phyloP scores from a whole-genome alignment of 768 basidiomycete genomes.

The Tricholoma saponaceum region DNA sequence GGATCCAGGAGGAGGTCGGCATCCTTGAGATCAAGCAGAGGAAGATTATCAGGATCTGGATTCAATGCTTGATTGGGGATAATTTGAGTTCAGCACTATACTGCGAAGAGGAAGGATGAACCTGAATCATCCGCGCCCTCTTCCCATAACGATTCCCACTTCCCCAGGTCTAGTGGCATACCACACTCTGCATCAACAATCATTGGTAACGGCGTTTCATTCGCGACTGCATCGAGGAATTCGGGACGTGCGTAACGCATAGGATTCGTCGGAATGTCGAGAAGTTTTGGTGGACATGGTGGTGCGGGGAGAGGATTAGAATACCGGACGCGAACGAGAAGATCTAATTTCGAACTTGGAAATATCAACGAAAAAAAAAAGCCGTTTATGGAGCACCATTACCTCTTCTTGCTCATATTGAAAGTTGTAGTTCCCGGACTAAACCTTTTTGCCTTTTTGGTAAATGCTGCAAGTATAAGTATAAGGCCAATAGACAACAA shows the following conservation, averaged over 20 bases:
- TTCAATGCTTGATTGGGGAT: constrained; percentile 40
- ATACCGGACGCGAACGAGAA: constrained; percentile 91
- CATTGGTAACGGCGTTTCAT: constrained; percentile 86
- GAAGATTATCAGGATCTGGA: constrained; percentile 57
- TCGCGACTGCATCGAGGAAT: constrained; percentile 76
- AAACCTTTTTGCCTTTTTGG: not conserved
- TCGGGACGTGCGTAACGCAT: constrained; percentile 84
- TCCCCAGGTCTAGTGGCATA: constrained; percentile 89
- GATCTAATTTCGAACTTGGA: constrained; percentile 67
- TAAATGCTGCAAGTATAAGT: not conserved
- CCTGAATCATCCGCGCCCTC: constrained; percentile 70
- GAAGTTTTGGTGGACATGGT: constrained; percentile 93
- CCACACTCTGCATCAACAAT: constrained; percentile 96
- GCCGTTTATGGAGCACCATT: not conserved
- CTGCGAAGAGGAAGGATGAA: constrained; percentile 16
- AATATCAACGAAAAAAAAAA: constrained; percentile 11
- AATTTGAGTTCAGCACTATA: not conserved
- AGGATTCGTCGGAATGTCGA: constrained; percentile 89
- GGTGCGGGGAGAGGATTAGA: constrained; percentile 92
- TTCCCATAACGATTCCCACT: constrained; percentile 81
- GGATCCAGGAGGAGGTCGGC: constrained; percentile 72
- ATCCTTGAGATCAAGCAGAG: constrained; percentile 69
- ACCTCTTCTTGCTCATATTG: constrained; percentile 24
- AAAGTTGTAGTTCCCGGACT: not conserved
- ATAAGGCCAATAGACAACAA: not conserved